phyloP scores from a whole-genome alignment of 2,329 filamentous ascomycete species.

The Colletotrichum viniferum region DNA sequence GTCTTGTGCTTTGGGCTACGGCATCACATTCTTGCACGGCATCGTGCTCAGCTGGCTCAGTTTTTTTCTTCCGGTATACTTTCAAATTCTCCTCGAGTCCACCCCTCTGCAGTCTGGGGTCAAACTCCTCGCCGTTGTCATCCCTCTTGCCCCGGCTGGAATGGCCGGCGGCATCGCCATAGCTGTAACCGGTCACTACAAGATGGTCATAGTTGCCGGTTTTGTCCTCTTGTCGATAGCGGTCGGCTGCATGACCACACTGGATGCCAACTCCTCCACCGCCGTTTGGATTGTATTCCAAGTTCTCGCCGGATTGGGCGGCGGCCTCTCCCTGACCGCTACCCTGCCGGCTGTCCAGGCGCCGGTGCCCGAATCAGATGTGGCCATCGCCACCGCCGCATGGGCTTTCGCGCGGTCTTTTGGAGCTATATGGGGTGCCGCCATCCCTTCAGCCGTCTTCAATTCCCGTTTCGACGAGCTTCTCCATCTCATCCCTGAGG shows the following conservation, averaged over 20 bases:
- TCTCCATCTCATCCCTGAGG: neutral
- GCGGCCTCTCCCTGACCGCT: constrained; percentile 35
- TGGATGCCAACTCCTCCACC: neutral
- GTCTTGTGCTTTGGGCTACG: constrained; percentile 24
- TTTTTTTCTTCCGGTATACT: neutral
- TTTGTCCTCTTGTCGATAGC: neutral
- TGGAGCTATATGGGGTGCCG: constrained; percentile 43
- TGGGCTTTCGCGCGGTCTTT: constrained; percentile 41
- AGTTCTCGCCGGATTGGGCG: constrained; percentile 26
- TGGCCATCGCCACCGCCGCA: constrained; percentile 32
- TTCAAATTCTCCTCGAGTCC: neutral
- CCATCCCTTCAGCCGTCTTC: constrained; percentile 39
- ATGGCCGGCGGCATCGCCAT: neutral
- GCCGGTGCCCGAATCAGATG: constrained; percentile 27
- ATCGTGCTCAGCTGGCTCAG: constrained; percentile 5
- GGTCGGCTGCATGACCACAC: neutral
- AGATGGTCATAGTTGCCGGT: neutral
- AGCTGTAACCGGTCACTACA: neutral
- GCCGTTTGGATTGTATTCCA: constrained; percentile 33
- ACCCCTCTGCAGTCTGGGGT: neutral
- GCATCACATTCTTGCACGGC: constrained; percentile 27
- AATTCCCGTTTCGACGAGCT: neutral
- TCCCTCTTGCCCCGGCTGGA: neutral
- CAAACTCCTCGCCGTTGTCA: neutral
- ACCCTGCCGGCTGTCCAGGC: constrained; percentile 41